Evolutionary conservation across 2,329 filamentous ascomycete species (phyloP).

Genomic region (Coleophoma eucalyptorum): DNA sequence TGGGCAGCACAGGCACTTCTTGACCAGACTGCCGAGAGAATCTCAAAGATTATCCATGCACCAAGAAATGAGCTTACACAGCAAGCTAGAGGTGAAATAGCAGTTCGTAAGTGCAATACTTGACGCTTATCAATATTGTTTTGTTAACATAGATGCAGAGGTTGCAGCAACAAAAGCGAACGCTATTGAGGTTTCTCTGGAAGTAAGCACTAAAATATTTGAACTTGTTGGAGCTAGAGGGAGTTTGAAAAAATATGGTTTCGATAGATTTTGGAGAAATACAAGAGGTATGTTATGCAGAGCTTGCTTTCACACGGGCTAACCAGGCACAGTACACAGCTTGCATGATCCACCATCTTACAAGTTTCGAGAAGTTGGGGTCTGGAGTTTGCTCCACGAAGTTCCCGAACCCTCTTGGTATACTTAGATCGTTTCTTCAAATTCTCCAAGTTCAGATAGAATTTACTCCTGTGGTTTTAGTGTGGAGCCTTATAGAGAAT

Average conservation of each 20-base stretch:
- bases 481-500: too few species aligned
- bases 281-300: slow-evolving; percentile 5
- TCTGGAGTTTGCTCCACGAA: background rate
- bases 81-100: background rate
- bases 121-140: background rate
- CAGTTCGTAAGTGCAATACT: background rate
- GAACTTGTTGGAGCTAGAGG: slow-evolving; percentile 1
- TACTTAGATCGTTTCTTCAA: background rate
- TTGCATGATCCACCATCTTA: background rate
- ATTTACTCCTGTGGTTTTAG: too few species aligned
- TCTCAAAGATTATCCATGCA: slow-evolving; percentile 1
- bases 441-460: too few species aligned
- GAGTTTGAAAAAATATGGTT: slow-evolving; percentile 1
- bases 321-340: background rate
- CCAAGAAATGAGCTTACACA: background rate
- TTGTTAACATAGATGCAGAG: background rate
- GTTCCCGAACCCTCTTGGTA: background rate
- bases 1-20: slow-evolving; percentile 1
- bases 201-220: slow-evolving; percentile 1
- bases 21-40: background rate
- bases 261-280: slow-evolving; percentile 1
- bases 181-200: background rate
- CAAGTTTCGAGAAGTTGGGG: background rate
- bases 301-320: background rate
- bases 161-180: slow-evolving; percentile 1